A percentile compares a stretch with the other conserved stretches of the same genome.
Evolutionary conservation across 495 filamentous ascomycete species (phyloP).

Genomic region (Penicillium riverlandense): DNA sequence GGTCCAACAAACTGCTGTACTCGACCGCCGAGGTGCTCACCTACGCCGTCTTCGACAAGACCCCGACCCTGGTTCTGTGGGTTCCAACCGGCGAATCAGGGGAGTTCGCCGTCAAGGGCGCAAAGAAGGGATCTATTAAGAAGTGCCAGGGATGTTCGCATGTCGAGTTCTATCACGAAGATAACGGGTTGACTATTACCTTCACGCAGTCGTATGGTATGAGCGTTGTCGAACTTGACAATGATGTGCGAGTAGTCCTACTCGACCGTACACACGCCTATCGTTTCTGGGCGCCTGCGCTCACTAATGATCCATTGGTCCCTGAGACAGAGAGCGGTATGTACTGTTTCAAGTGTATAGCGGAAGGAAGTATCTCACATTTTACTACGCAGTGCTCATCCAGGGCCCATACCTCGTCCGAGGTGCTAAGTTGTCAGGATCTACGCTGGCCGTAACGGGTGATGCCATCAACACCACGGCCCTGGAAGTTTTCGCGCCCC

Average conservation of each 20-base stretch:
- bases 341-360: neutral
- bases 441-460: conserved; percentile 49
- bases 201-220: conserved; percentile 41
- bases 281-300: conserved; percentile 48
- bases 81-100: conserved; percentile 45
- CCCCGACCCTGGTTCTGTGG: conserved; percentile 46
- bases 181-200: conserved; percentile 25
- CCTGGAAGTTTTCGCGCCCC: conserved; percentile 55
- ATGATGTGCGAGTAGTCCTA: conserved; percentile 36
- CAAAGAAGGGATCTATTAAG: conserved; percentile 27
- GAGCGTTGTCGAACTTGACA: conserved; percentile 38
- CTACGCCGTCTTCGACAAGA: conserved; percentile 38
- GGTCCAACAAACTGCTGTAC: conserved; percentile 44
- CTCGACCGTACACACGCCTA: conserved; percentile 48
- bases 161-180: conserved; percentile 27
- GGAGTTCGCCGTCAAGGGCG: conserved; percentile 46
- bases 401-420: conserved; percentile 60
- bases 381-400: conserved; percentile 42
- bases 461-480: conserved; percentile 56
- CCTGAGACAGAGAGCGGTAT: conserved; percentile 36
- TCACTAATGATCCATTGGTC: conserved; percentile 43
- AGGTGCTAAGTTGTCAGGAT: conserved; percentile 39
- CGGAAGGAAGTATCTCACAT: too few species aligned
- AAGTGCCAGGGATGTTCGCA: conserved; percentile 25
- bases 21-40: conserved; percentile 55